phyloP scores from a whole-genome alignment of 768 basidiomycete genomes.

The Suillus spraguei region DNA sequence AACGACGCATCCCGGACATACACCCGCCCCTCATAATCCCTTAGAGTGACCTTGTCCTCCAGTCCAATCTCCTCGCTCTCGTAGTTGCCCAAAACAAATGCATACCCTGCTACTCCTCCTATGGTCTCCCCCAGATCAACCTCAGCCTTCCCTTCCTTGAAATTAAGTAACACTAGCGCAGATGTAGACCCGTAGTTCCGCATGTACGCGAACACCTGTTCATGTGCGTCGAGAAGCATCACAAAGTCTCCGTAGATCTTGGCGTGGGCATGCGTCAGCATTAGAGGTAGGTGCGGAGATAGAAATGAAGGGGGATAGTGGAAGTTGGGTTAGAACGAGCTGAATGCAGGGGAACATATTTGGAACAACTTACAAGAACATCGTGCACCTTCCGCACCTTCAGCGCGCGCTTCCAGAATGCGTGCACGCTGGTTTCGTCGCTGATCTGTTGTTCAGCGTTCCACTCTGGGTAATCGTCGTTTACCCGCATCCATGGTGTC shows the following conservation, averaged over 20 bases:
- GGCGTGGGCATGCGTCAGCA: neutral
- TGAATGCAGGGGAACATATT: neutral
- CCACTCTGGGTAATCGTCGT: slow-evolving; percentile 65
- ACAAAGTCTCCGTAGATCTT: slow-evolving; percentile 66
- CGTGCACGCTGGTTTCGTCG: no score
- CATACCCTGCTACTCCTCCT: slow-evolving; percentile 13
- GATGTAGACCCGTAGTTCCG: slow-evolving; percentile 38
- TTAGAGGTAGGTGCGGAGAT: neutral
- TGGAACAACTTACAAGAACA: neutral
- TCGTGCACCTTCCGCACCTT: slow-evolving; percentile 47
- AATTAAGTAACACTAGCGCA: no score
- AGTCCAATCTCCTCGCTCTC: neutral
- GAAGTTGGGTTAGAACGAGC: neutral
- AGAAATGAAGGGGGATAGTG: neutral
- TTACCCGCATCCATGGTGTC: slow-evolving; percentile 74
- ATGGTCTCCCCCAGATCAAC: slow-evolving; percentile 12
- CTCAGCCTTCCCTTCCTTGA: slow-evolving; percentile 27
- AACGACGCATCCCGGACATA: slow-evolving; percentile 18
- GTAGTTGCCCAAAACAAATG: slow-evolving; percentile 32
- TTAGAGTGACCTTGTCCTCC: slow-evolving; percentile 17
- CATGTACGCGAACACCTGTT: slow-evolving; percentile 56
- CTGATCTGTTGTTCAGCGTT: slow-evolving; percentile 52
- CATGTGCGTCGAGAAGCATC: slow-evolving; percentile 47
- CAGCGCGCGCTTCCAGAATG: no score
- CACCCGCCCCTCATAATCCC: slow-evolving; percentile 34